Conservation (phyloP, 1,284 basidiomycete genomes). For the Irpex lacteus region DNA sequence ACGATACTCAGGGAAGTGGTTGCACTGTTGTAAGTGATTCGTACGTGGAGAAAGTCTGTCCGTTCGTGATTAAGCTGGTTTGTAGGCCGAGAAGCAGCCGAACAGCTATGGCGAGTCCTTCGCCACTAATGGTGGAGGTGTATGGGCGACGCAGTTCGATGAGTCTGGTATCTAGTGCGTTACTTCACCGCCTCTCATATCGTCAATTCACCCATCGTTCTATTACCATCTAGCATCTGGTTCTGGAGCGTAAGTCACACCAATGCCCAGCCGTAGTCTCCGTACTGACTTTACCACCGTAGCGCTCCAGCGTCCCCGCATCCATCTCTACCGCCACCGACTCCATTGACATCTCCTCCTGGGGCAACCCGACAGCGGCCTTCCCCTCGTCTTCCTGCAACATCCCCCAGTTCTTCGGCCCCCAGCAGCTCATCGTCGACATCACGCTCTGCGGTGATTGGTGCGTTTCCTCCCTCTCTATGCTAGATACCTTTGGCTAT, state of each 20-base stretch:
- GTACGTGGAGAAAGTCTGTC: too few relatives aligned
- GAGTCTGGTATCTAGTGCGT: slow-evolving; percentile 33
- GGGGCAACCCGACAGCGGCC: slow-evolving; percentile 59
- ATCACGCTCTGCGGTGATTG: slow-evolving; percentile 58
- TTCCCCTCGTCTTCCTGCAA: slow-evolving; percentile 49
- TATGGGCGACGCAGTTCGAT: slow-evolving; percentile 60
- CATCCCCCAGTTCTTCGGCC: slow-evolving; percentile 47
- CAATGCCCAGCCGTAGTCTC: too few relatives aligned
- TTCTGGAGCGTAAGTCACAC: slow-evolving; percentile 56
- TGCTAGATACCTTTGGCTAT: background rate
- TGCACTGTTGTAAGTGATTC: slow-evolving; percentile 41
- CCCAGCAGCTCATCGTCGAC: slow-evolving; percentile 42
- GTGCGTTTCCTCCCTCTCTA: slow-evolving; percentile 23
- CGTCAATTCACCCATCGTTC: background rate
- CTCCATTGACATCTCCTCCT: slow-evolving; percentile 48
- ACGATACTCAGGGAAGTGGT: slow-evolving; percentile 35
- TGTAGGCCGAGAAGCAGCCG: slow-evolving; percentile 30
- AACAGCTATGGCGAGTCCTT: slow-evolving; percentile 53
- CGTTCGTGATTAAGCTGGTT: background rate
- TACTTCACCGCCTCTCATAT: background rate
- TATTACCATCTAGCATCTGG: slow-evolving; percentile 49
- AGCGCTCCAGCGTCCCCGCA: slow-evolving; percentile 39
- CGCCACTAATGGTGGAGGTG: slow-evolving; percentile 55
- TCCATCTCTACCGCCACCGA: slow-evolving; percentile 22
- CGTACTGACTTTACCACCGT: background rate